Evolutionary conservation across 1,284 basidiomycete genomes (phyloP).

Genomic region (Clitocybe nebularis): DNA sequence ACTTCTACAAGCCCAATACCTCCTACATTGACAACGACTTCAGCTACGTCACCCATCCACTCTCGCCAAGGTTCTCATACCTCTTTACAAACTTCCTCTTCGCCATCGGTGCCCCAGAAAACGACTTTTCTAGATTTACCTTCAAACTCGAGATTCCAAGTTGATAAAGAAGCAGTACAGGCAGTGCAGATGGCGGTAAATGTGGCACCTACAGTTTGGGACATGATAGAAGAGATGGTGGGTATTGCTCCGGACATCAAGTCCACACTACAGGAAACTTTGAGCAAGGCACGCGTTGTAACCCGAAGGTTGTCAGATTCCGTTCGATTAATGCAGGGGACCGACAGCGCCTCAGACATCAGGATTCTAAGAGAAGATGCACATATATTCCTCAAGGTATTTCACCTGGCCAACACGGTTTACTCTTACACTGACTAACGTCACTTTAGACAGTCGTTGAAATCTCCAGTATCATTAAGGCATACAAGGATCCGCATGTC

Average conservation of each 20-base stretch:
- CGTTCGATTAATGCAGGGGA: slow-evolving; percentile 49
- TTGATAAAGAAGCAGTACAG: slow-evolving; percentile 67
- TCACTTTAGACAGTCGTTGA: slow-evolving; percentile 59
- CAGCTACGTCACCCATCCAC: slow-evolving; percentile 28
- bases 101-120: slow-evolving; percentile 31
- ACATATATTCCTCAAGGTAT: slow-evolving; percentile 69
- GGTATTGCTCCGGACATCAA: slow-evolving; percentile 37
- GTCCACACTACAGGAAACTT: slow-evolving; percentile 43
- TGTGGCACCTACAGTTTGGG: slow-evolving; percentile 70
- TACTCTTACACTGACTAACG: background rate
- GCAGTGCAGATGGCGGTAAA: slow-evolving; percentile 66
- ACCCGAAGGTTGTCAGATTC: slow-evolving; percentile 55
- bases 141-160: slow-evolving; percentile 48
- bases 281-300: slow-evolving; percentile 52
- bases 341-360: slow-evolving; percentile 43
- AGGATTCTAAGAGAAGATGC: slow-evolving; percentile 66
- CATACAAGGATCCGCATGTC: slow-evolving; percentile 47
- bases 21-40: slow-evolving; percentile 15
- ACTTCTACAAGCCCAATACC: slow-evolving; percentile 19
- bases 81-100: slow-evolving; percentile 42
- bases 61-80: slow-evolving; percentile 57
- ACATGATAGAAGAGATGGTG: slow-evolving; percentile 61
- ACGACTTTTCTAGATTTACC: slow-evolving; percentile 40
- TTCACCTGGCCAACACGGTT: background rate
- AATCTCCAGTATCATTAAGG: slow-evolving; percentile 63